Conservation (phyloP, 225 moss, liverwort and hornwort species). For the Ulota crispa region DNA sequence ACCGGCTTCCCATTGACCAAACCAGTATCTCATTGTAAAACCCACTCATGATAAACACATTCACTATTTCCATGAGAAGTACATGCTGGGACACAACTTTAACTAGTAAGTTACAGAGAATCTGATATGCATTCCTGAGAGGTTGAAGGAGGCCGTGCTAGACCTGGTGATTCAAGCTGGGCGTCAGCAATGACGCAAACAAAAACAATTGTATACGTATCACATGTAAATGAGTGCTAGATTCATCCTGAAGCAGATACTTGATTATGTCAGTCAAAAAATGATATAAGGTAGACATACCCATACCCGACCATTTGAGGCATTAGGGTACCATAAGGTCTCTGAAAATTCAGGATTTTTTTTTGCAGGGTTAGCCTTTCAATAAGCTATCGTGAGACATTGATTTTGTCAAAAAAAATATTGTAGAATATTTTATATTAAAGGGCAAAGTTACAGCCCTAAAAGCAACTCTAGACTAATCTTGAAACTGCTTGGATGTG, state of each 20-base stretch:
- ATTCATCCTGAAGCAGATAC: conserved; percentile 10
- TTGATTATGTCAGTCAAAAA: conserved; percentile 15
- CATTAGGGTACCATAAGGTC: too few relatives aligned
- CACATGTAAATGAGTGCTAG: neutral
- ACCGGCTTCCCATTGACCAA: too few relatives aligned
- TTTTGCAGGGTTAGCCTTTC: too few relatives aligned
- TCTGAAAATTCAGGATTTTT: too few relatives aligned
- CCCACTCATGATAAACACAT: neutral
- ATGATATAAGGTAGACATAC: neutral
- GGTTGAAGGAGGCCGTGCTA: neutral
- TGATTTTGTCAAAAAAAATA: too few relatives aligned
- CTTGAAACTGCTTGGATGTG: too few relatives aligned
- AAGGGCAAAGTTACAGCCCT: too few relatives aligned
- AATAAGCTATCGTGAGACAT: too few relatives aligned
- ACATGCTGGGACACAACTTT: neutral
- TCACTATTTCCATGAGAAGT: neutral
- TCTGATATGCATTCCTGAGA: neutral
- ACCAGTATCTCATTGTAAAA: too few relatives aligned
- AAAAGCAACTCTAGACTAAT: too few relatives aligned
- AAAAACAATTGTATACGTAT: neutral
- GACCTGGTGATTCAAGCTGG: neutral
- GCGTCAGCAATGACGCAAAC: neutral
- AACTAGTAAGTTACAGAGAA: neutral
- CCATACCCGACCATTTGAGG: too few relatives aligned
- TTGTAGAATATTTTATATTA: too few relatives aligned